Base-by-base conservation (phyloP, 176 grass and related monocot genomes). In the Poa pratensis region DNA sequence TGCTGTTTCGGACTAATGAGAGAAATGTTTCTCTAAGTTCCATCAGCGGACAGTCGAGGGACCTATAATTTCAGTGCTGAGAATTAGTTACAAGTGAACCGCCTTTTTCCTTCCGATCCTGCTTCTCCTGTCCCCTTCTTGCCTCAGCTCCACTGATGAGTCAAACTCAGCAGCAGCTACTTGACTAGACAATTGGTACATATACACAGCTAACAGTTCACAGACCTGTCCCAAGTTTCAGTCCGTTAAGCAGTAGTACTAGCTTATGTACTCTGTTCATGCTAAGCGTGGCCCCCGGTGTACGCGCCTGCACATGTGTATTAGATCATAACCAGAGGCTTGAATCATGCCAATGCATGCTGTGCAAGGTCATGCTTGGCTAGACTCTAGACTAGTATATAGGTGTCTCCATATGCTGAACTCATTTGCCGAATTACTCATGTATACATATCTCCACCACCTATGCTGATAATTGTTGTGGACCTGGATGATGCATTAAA, bases 291-390 rank as follows among this genome's bases (percentile, higher is more conserved):
- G 14, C 50, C 61, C 89, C 80, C 28, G 85, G 50, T 76, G 62
- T 87, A 82, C 53, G 78, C 32, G 76, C 83, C 40, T 1, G 39
- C 37, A 54, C 60, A 50, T 58, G 77, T 23, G 52, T 64, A 62
- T 37, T 49, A 65, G 4, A 34, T 2, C 30, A 50, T 76, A 84
- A 80, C 30, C 85, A 84, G 81, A 84, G 2, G 85, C 79, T 60
- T 90, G 40, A 87, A 80, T 79, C 69, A 87, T 84, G 77, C 8
- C 75, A 59, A 52, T 69, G 39, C 89, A 59, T 52, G 84, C 35
- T 64, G 2, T 63, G 60, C 24, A 15, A 66, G 37, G 1, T 52
- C 73, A 75, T 53, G 4, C 73, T 53, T 75, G 45, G 30, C 24
- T 51, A 51, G 15, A 17, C 49, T 51, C 34, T 35, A 35, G 3